A percentile compares a stretch with the other conserved stretches of the same genome.
These are phyloP conservation scores for Cystobasidium tubakii DNA, from an alignment of 768 basidiomycete genomes.

Conservation along the genomic window DNA sequence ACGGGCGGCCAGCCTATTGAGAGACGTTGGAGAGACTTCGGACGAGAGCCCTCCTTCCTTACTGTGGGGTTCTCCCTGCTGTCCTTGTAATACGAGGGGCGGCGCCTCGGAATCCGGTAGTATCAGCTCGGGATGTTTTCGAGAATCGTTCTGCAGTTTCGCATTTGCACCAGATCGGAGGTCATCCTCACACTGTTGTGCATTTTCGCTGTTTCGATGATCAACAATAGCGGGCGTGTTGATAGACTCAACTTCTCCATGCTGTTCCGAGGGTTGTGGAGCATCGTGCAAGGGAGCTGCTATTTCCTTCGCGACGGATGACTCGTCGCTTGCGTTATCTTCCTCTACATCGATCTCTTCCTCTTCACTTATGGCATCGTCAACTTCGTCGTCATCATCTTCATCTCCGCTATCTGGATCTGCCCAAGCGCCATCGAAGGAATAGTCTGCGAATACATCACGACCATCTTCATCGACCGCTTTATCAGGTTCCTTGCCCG, in stretches of 20 bases:
- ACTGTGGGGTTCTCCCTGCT: background rate
- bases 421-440: slow-evolving; percentile 67
- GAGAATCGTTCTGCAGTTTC: too few relatives aligned
- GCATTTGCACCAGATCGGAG: too few relatives aligned
- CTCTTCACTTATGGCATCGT: background rate
- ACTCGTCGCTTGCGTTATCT: background rate
- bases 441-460: slow-evolving; percentile 90
- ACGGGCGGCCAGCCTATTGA: background rate
- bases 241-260: too few relatives aligned
- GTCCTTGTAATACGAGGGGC: background rate
- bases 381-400: background rate
- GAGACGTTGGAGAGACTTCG: background rate
- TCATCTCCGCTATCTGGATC: background rate
- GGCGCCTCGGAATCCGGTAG: background rate
- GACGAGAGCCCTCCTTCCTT: background rate
- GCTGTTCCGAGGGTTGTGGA: too few relatives aligned
- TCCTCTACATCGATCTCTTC: background rate
- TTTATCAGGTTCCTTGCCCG: slow-evolving; percentile 44
- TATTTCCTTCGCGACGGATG: background rate
- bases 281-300: background rate
- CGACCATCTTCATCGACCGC: slow-evolving; percentile 55
- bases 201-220: too few relatives aligned
- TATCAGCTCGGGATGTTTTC: background rate
- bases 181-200: too few relatives aligned
- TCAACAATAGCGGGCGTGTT: too few relatives aligned